These are phyloP conservation scores for Kingdonia uniflora DNA, from an alignment of 164 flowering plant genomes.

Conservation along the genomic window DNA sequence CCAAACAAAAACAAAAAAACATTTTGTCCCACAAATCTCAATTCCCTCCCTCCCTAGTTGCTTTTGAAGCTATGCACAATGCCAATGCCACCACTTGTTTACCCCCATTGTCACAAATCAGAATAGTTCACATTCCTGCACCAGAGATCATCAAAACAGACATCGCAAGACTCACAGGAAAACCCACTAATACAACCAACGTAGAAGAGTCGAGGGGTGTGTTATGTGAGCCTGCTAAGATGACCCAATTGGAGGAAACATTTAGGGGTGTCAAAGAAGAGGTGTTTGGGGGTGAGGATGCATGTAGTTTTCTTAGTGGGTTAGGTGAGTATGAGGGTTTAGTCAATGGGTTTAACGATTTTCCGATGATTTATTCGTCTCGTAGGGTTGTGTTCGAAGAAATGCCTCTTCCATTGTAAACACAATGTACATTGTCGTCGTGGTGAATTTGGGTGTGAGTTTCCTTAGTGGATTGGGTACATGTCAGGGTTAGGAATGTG, in stretches of 20 bases:
- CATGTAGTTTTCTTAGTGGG: constrained; percentile 29
- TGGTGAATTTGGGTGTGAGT: too few species aligned
- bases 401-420: not conserved
- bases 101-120: constrained; percentile 62
- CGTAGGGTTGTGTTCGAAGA: constrained; percentile 32
- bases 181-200: constrained; percentile 23
- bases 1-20: too few species aligned
- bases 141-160: constrained; percentile 92
- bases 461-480: too few species aligned
- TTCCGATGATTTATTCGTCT: constrained; percentile 29
- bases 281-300: constrained; percentile 32
- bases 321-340: constrained; percentile 56
- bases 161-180: constrained; percentile 64
- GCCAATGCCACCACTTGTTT: too few species aligned
- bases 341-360: constrained; percentile 39
- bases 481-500: too few species aligned
- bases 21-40: too few species aligned
- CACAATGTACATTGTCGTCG: too few species aligned
- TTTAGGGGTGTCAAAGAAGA: constrained; percentile 16
- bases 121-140: constrained; percentile 79
- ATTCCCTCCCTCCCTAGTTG: too few species aligned
- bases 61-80: too few species aligned
- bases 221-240: not conserved
- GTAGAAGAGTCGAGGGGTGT: not conserved
- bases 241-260: not conserved